phyloP scores from a whole-genome alignment of 2,329 filamentous ascomycete genomes.

The Xylariaceae sp. region DNA sequence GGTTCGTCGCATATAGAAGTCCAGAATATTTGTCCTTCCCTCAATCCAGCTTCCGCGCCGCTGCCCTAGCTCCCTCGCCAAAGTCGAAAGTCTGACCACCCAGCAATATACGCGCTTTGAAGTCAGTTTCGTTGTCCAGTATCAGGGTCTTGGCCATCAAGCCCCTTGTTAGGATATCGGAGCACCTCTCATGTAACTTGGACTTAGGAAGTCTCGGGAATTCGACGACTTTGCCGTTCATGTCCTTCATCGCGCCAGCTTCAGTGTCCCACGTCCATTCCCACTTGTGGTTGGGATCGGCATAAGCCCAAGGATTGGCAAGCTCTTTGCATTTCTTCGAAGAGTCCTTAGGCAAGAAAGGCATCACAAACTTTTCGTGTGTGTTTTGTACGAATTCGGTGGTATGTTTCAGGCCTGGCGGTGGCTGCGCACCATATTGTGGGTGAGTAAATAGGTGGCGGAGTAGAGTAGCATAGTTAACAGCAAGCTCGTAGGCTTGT shows the following conservation, averaged over 20 bases:
- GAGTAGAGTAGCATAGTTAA: constrained; percentile 34
- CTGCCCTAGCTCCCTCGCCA: constrained; percentile 32
- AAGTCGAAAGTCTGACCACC: constrained; percentile 38
- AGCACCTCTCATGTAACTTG: constrained; percentile 14
- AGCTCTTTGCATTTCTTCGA: constrained; percentile 39
- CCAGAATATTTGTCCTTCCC: not conserved
- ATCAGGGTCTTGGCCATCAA: constrained; percentile 39
- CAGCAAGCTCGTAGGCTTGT: constrained; percentile 34
- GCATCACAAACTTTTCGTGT: constrained; percentile 37
- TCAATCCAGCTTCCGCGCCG: constrained; percentile 13
- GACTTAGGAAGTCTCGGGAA: constrained; percentile 32
- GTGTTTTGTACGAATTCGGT: constrained; percentile 40
- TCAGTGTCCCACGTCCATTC: constrained; percentile 40
- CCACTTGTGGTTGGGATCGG: constrained; percentile 35
- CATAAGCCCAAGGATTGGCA: constrained; percentile 40
- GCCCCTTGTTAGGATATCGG: constrained; percentile 29
- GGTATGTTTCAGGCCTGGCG: constrained; percentile 32
- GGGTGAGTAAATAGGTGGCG: constrained; percentile 37
- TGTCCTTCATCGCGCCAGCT: constrained; percentile 26
- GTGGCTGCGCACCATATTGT: constrained; percentile 30
- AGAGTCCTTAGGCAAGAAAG: constrained; percentile 38
- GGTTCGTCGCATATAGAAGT: not conserved
- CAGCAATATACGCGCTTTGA: constrained; percentile 31
- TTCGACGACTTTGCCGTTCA: constrained; percentile 25
- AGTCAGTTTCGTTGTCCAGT: constrained; percentile 37